Conservation (phyloP, 352 stramenopile species). For the Globisporangium parvum region DNA sequence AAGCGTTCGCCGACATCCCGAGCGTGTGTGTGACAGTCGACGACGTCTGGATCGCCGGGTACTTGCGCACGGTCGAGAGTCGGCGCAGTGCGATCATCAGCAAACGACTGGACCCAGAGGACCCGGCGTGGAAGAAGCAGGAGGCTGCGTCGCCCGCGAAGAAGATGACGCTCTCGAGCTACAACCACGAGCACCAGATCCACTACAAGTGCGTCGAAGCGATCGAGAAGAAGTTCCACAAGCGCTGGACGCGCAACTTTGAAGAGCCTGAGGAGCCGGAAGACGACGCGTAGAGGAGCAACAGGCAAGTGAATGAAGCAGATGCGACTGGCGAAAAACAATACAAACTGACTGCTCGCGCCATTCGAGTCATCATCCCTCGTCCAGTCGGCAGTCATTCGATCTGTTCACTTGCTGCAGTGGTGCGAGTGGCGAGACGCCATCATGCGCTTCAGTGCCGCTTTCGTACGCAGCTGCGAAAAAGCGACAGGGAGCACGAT, state of each 20-base stretch:
- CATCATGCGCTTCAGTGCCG: too few species aligned
- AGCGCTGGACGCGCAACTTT: constrained; percentile 64
- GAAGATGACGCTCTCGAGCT: constrained; percentile 71
- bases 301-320: background rate
- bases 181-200: constrained; percentile 74
- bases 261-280: constrained; percentile 23
- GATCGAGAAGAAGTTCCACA: constrained; percentile 57
- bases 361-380: background rate
- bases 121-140: constrained; percentile 60
- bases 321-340: background rate
- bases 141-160: constrained; percentile 41
- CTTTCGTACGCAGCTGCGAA: background rate
- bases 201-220: constrained; percentile 81
- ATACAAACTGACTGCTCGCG: background rate
- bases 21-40: constrained; percentile 71
- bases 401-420: too few species aligned
- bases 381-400: too few species aligned
- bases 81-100: constrained; percentile 59
- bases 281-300: constrained; percentile 1
- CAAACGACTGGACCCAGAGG: constrained; percentile 65
- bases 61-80: constrained; percentile 61
- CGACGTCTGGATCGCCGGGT: constrained; percentile 79
- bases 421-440: too few species aligned
- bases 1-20: constrained; percentile 62
- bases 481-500: background rate